phyloP scores from a whole-genome alignment of 345 rosid genomes.

The Bretschneidera sinensis region DNA sequence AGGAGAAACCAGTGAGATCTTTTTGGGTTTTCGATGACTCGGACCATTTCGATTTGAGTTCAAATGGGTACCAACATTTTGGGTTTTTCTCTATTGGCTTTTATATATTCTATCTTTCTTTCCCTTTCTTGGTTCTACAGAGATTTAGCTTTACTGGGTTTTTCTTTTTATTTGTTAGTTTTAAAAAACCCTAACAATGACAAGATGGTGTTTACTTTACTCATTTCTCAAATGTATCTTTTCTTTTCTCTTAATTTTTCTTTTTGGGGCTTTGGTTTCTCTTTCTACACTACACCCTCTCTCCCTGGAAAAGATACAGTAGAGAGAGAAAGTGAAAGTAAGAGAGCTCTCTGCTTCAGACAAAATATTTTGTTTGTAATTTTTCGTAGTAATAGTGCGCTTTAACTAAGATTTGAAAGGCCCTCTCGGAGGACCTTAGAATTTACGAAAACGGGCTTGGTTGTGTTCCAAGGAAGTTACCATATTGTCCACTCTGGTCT shows the following conservation, averaged over 20 bases:
- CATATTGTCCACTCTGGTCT: too few species aligned
- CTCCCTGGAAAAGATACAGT: constrained; percentile 24
- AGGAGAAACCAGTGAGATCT: constrained; percentile 41
- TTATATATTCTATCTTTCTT: not conserved
- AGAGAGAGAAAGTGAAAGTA: constrained; percentile 49
- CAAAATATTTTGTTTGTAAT: constrained; percentile 30
- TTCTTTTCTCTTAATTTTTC: constrained; percentile 14
- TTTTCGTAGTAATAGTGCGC: constrained; percentile 11
- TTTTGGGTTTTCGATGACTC: constrained; percentile 21
- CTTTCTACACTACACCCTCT: constrained; percentile 31
- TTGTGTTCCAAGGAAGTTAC: too few species aligned
- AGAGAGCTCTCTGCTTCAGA: constrained; percentile 31
- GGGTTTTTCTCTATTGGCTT: constrained; percentile 17
- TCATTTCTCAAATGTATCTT: constrained; percentile 39
- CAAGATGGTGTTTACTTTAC: constrained; percentile 50
- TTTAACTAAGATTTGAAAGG: constrained; percentile 19
- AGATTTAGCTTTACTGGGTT: constrained; percentile 6
- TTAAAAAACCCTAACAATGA: constrained; percentile 43
- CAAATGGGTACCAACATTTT: constrained; percentile 31
- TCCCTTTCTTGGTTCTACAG: constrained; percentile 3
- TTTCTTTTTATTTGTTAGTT: constrained; percentile 15
- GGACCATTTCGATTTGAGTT: constrained; percentile 30
- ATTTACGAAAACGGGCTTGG: not conserved
- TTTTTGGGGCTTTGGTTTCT: constrained; percentile 21
- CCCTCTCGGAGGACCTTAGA: not conserved